Conservation (phyloP, 106 monocot genomes). For the Hemerocallis citrina region DNA sequence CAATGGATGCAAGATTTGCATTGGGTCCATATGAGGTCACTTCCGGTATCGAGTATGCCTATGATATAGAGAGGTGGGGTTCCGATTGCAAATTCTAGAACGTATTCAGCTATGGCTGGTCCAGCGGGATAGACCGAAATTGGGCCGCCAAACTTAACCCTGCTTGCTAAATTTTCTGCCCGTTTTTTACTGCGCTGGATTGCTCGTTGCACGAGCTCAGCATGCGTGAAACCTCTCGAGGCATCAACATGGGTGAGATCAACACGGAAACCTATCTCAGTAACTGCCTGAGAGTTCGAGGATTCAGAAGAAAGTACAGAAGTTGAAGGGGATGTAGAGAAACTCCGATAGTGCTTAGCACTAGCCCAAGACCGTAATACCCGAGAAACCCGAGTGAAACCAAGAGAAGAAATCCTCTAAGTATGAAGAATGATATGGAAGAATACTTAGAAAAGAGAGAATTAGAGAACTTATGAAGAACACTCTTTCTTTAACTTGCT, state of each 20-base stretch:
- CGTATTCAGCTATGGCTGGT: background rate
- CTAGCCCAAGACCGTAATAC: too few species aligned
- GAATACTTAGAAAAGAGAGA: too few species aligned
- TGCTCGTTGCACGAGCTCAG: slow-evolving; percentile 1
- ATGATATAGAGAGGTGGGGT: background rate
- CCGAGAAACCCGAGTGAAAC: too few species aligned
- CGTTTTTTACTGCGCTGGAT: background rate
- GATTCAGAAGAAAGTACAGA: too few species aligned
- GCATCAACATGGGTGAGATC: slow-evolving; percentile 11
- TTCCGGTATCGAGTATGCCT: slow-evolving; percentile 9
- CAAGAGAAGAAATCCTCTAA: too few species aligned
- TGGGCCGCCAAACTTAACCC: background rate
- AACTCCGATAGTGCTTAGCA: too few species aligned
- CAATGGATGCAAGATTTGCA: slow-evolving; percentile 10
- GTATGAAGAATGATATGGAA: too few species aligned
- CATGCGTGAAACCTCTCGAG: background rate
- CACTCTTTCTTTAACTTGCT: too few species aligned
- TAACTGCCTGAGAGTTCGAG: too few species aligned
- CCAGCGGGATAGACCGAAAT: background rate
- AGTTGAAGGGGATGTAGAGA: too few species aligned
- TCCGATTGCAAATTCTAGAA: slow-evolving; percentile 1
- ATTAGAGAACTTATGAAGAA: too few species aligned
- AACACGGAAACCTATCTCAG: slow-evolving; percentile 6
- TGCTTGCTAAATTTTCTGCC: background rate
- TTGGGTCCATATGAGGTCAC: slow-evolving; percentile 10